Evolutionary conservation across 2,329 filamentous ascomycete species (phyloP).

Genomic region (Aspergillus udagawae): DNA sequence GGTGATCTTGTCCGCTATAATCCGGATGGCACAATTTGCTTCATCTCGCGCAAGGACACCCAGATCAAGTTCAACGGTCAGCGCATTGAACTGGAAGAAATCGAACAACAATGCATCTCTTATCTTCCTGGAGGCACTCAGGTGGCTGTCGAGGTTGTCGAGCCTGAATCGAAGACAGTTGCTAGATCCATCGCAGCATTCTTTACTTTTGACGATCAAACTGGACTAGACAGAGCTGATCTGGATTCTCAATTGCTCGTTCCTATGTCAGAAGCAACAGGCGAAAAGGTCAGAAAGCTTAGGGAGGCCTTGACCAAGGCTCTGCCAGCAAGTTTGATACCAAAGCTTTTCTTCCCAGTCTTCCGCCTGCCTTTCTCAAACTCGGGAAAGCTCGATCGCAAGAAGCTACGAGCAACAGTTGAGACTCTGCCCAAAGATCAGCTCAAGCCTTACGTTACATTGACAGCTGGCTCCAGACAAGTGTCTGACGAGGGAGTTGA

Average conservation of each 20-base stretch:
- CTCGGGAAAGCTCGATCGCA: conserved; percentile 43
- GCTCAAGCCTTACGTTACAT: conserved; percentile 27
- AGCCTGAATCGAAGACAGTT: conserved; percentile 26
- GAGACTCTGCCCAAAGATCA: conserved; percentile 31
- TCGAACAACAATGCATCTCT: conserved; percentile 41
- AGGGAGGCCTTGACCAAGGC: conserved; percentile 22
- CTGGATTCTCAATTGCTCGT: conserved; percentile 15
- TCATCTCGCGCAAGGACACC: conserved; percentile 31
- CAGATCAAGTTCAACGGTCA: conserved; percentile 43
- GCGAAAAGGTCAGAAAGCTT: conserved; percentile 22
- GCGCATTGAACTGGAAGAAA: conserved; percentile 44
- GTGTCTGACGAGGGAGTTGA: conserved; percentile 27
- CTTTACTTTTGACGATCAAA: conserved; percentile 23
- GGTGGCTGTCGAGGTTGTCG: conserved; percentile 42
- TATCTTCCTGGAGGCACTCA: conserved; percentile 35
- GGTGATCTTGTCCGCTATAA: conserved; percentile 38
- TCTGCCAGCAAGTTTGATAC: conserved; percentile 43
- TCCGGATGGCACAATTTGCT: conserved; percentile 29
- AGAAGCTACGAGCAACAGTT: conserved; percentile 34
- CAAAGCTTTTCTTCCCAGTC: conserved; percentile 42
- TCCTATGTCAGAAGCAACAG: conserved; percentile 20
- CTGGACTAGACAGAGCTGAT: not conserved
- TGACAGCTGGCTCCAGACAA: conserved; percentile 14
- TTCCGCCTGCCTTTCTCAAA: conserved; percentile 39
- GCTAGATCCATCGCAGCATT: conserved; percentile 32